Conservation (phyloP, 2,329 filamentous ascomycete species). For the Zymoseptoria brevis region DNA sequence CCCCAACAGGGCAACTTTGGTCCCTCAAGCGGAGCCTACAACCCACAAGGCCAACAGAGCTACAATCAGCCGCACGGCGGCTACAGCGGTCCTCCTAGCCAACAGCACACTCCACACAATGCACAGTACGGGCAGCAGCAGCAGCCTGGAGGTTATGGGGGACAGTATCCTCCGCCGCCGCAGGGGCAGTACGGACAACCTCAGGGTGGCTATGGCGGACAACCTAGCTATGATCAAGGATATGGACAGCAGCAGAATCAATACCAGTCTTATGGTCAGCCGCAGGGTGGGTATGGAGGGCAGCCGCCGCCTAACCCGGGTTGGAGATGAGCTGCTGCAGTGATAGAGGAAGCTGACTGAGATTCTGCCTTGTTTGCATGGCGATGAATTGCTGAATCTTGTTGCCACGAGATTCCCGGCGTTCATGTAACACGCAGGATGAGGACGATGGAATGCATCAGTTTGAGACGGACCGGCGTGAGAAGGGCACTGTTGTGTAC, state of each 20-base stretch:
- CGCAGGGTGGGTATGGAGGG: conserved; percentile 13
- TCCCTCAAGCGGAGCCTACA: conserved; percentile 7
- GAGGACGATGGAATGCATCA: too few relatives aligned
- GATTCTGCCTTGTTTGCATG: too few relatives aligned
- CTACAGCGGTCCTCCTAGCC: conserved; percentile 10
- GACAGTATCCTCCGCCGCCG: conserved; percentile 9
- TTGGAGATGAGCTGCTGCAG: conserved; percentile 18
- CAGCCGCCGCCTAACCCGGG: conserved; percentile 20
- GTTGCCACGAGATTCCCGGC: too few relatives aligned
- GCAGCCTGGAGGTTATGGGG: conserved; percentile 4
- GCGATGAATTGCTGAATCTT: too few relatives aligned
- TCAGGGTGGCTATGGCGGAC: conserved; percentile 7
- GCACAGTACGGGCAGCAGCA: conserved; percentile 11
- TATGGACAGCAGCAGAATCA: conserved; percentile 16
- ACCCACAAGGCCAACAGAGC: conserved; percentile 14
- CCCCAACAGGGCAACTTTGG: conserved; percentile 5
- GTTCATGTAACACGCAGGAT: too few relatives aligned
- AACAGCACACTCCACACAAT: conserved; percentile 13
- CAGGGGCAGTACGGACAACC: conserved; percentile 12
- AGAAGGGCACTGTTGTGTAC: too few relatives aligned
- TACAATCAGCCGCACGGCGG: conserved; percentile 20
- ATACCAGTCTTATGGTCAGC: conserved; percentile 14
- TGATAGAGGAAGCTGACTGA: too few relatives aligned
- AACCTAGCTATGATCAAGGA: conserved; percentile 4
- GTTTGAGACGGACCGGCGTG: too few relatives aligned